Conservation (phyloP, 768 basidiomycete genomes). For the Russula sp. region DNA sequence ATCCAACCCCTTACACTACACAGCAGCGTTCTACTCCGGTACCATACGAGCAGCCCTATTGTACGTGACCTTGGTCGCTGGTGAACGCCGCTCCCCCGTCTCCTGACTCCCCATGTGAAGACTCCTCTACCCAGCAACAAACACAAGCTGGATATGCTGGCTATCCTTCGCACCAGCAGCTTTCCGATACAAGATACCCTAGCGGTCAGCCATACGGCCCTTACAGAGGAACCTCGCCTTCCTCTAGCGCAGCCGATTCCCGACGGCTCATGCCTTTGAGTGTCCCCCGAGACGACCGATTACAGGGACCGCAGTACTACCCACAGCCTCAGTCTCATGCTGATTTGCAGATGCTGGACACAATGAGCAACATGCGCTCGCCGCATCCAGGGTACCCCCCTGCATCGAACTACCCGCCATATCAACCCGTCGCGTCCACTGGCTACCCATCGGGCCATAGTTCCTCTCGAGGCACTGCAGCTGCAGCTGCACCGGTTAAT, state of each 20-base stretch:
- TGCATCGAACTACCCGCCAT: constrained; percentile 2
- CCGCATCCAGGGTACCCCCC: constrained; percentile 16
- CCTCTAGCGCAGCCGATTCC: not conserved
- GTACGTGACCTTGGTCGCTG: constrained; percentile 10
- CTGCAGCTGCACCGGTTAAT: constrained; percentile 19
- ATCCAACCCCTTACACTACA: constrained; percentile 1
- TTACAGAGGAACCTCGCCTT: constrained; percentile 13
- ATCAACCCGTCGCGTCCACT: not conserved
- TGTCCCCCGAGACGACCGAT: constrained; percentile 5
- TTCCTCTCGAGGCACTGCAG: constrained; percentile 24
- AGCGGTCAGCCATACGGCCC: not conserved
- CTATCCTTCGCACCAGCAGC: constrained; percentile 8
- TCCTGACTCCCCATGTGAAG: constrained; percentile 11
- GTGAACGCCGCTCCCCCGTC: not conserved
- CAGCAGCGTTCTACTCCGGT: constrained; percentile 17
- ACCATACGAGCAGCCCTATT: constrained; percentile 11
- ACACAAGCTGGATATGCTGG: not conserved
- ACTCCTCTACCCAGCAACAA: constrained; percentile 10
- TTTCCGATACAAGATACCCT: constrained; percentile 9
- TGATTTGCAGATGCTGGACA: constrained; percentile 9
- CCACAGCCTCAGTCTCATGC: not conserved
- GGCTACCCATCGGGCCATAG: constrained; percentile 2
- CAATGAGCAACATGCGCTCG: constrained; percentile 17
- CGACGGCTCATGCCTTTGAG: constrained; percentile 13
- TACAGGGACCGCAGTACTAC: constrained; percentile 8